Base-by-base conservation (phyloP, 1,284 basidiomycete genomes). In the Malassezia pachydermatis region DNA sequence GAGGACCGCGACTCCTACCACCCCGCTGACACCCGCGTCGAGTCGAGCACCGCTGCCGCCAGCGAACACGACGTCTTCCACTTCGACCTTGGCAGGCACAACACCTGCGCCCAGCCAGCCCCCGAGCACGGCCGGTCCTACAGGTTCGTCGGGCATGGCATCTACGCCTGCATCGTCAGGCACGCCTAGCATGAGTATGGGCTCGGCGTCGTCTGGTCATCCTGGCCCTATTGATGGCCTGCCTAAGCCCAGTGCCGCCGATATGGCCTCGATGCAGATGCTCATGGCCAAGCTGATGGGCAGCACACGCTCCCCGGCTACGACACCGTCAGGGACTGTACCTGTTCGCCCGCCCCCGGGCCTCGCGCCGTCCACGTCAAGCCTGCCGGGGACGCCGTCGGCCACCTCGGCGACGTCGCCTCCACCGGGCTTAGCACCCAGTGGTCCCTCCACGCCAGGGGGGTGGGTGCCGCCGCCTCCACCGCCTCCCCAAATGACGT, bases 261-360 rank as follows among this genome's bases (percentile, higher is more conserved):
- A 70, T 34, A 54, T 64, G 45, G 60, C 62, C 30, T 60, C 60
- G 38, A 70, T 70, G 68, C 65, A 70, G 43, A 66, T 67, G 57
- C 63, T 70, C 41, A 67, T 70, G 67, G 65, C 68, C 19, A 59
- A 67, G 57, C 48, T 69, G 46, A 54, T 58, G 36, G n/a, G n/a
- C n/a, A n/a, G n/a, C n/a, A n/a, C n/a, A n/a, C n/a, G n/a, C n/a
- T n/a, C n/a, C n/a, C 9, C 10, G 10, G 7, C 10, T 16, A 17
- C 10, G 10, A 9, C 33, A 7, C 9, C 33, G 33, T 16, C 10
- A 7, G 36, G 9, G 13, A 16, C 13, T 8, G 19, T 34, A 25
- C 42, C 33, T 14, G 29, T 14, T n/a, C 16, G 20, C 24, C 35
- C 6, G 10, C 22, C 20, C 7, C 24, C 38, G 33, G 17, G 10